Percentiles rank a stretch among this genome's conserved stretches.
These are phyloP conservation scores for Zanthoxylum bungeanum DNA, from an alignment of 345 rosid genomes.

Conservation along the genomic window DNA sequence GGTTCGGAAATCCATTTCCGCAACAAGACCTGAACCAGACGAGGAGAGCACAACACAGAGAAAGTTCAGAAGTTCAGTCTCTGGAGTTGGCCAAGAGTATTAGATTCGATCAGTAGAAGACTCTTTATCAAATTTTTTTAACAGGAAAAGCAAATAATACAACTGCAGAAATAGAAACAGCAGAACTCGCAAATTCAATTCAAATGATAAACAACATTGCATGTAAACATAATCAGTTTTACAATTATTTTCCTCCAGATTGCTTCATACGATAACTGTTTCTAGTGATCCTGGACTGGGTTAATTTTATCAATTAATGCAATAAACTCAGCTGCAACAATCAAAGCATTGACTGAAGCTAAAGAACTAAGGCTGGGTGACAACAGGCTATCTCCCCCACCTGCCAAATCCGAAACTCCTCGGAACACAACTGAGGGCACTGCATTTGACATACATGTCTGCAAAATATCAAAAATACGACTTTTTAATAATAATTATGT, in stretches of 20 bases:
- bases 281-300: background rate
- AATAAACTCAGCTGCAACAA: slow-evolving; percentile 25
- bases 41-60: background rate
- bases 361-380: slow-evolving; percentile 13
- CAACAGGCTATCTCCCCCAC: slow-evolving; percentile 12
- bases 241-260: no score
- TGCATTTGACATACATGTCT: slow-evolving; percentile 34
- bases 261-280: background rate
- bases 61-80: background rate
- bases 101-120: background rate
- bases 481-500: no score
- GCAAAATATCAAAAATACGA: slow-evolving; percentile 5
- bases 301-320: slow-evolving; percentile 2
- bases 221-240: no score
- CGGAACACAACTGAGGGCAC: slow-evolving; percentile 31
- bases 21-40: background rate
- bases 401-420: slow-evolving; percentile 34
- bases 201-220: background rate
- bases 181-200: background rate
- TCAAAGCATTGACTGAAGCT: slow-evolving; percentile 35
- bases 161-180: background rate
- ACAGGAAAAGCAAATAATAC: background rate
- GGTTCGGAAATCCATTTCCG: no score
- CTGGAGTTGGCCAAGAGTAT: background rate
- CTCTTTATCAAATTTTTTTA: background rate